These are phyloP conservation scores for Suillus brevipes DNA, from an alignment of 768 basidiomycete genomes.

Conservation along the genomic window DNA sequence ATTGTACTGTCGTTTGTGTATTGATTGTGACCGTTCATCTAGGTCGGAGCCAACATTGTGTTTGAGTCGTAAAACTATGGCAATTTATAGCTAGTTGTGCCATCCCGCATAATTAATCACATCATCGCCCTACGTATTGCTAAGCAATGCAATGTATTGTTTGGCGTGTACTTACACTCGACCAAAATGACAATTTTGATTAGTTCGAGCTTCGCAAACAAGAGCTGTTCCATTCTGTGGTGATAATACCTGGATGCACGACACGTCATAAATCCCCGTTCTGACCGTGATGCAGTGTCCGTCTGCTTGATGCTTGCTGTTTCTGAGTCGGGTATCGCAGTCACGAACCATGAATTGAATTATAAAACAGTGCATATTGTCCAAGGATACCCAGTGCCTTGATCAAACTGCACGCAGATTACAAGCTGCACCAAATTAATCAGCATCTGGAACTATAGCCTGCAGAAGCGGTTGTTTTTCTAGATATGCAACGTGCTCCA, in stretches of 20 bases:
- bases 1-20: background rate
- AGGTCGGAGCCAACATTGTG: constrained; percentile 72
- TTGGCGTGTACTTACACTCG: background rate
- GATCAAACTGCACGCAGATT: background rate
- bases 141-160: background rate
- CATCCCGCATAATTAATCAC: constrained; percentile 1
- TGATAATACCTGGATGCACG: background rate
- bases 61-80: constrained; percentile 61
- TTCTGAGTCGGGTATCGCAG: too few relatives aligned
- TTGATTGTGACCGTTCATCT: background rate
- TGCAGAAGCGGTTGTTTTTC: constrained; percentile 17
- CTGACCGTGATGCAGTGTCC: too few relatives aligned
- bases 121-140: background rate
- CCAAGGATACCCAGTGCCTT: too few relatives aligned
- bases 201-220: background rate
- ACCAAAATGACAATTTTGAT: background rate
- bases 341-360: too few relatives aligned
- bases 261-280: background rate
- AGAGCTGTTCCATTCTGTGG: background rate
- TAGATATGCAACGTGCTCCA: constrained; percentile 17
- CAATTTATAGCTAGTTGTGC: constrained; percentile 16
- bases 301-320: too few relatives aligned
- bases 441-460: constrained; percentile 16
- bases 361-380: too few relatives aligned
- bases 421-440: background rate